Evolutionary conservation across 2,329 filamentous ascomycete genomes (phyloP).

Genomic region (Tympanopsis confertula): DNA sequence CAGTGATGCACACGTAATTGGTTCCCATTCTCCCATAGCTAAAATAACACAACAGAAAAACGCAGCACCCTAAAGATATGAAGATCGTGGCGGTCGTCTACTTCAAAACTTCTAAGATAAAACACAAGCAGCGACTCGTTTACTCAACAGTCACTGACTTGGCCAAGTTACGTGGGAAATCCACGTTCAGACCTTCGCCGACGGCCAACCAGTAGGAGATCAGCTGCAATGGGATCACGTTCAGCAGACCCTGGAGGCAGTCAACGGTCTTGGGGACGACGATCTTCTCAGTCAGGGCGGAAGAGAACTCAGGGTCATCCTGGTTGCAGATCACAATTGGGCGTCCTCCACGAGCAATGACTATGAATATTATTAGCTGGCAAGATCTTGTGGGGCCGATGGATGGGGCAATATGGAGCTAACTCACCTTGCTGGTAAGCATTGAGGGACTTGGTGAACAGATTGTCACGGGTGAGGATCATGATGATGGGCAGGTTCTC

Average conservation of each 20-base stretch:
- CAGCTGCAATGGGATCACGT: conserved; percentile 92
- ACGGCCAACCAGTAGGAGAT: conserved; percentile 99
- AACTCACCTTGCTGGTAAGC: conserved; percentile 86
- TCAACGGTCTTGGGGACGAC: conserved; percentile 95
- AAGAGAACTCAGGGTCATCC: conserved; percentile 75
- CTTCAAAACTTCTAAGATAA: too few species aligned
- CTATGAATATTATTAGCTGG: conserved; percentile 32
- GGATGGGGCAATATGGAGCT: background rate
- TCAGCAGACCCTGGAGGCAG: conserved; percentile 88
- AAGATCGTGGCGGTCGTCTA: too few species aligned
- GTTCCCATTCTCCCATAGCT: too few species aligned
- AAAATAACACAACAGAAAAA: too few species aligned
- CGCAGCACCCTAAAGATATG: too few species aligned
- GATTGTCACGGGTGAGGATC: conserved; percentile 90
- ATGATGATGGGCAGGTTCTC: conserved; percentile 99
- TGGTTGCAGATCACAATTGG: conserved; percentile 98
- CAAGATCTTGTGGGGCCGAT: too few species aligned
- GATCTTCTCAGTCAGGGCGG: conserved; percentile 86
- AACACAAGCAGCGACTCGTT: too few species aligned
- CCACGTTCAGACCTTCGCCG: conserved; percentile 88
- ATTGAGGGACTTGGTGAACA: conserved; percentile 98
- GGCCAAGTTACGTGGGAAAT: conserved; percentile 96
- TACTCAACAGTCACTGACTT: conserved; percentile 99
- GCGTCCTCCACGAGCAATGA: conserved; percentile 88
- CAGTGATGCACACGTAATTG: too few species aligned